Evolutionary conservation across 2,329 filamentous ascomycete species (phyloP), one percentile per base, ranked within the genome.

Genomic region (Zarea fungicola): DNA sequence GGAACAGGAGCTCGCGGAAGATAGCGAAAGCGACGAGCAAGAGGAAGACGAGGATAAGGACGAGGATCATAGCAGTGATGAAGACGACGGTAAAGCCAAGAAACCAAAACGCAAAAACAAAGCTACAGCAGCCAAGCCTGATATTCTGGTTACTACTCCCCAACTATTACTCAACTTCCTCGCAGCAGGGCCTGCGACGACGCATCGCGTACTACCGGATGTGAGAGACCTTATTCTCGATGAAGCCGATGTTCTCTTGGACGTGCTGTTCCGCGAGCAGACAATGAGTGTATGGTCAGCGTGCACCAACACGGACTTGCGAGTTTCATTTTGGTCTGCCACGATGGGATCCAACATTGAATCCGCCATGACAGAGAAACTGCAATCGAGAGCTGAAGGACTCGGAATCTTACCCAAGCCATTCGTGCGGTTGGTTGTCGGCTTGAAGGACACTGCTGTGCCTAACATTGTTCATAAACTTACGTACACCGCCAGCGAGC

Each of bases 281-380:
- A 96, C 90, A 0, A 73, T 95, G 31, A 78, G 79, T 4, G 84
- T 97, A 54, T 96, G 91, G 90, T 79, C 81, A 35, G 80, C 87
- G 3, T 92, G 92, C 65, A 82, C 74, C 3, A 83, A 84, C 56
- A 74, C 80, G 3, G 68, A 76, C n/a, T 73, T 97, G 8, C 80
- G 83, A 21, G 76, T 89, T 4, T 89, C 87, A 9, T 83, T 95
- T 52, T 99, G 92, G 90, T 97, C 93, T 13, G 93, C 93, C 13
- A 99, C 93, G 0, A 96, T 99, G 84, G 89, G 88, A 4, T 96
- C 92, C 14, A 93, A 85, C 58, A 87, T 97, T 35, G 93, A 99
- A 69, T 75, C 83, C 18, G 73, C 96, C 7, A 80, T 89, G 40
- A 78, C 78, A 6, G 78, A 81, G n/a, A 85, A 84, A 13, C 78